phyloP scores from a whole-genome alignment of 805 yeast species.

The Kluyveromyces nonfermentans region DNA sequence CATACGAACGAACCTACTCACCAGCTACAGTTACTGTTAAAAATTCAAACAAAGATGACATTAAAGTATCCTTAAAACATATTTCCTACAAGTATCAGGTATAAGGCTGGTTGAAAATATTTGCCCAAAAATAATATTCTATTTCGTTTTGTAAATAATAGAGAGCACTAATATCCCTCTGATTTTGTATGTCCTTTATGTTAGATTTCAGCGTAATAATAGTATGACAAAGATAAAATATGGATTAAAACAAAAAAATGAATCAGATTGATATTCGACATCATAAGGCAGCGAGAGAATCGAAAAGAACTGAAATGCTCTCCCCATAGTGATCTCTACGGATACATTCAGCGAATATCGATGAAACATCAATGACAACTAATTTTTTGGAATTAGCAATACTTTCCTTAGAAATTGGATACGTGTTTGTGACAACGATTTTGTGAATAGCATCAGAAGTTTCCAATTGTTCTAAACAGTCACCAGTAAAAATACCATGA shows the following conservation, averaged over 20 bases:
- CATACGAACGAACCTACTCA: too few species aligned
- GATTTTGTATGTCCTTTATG: slow-evolving; percentile 1
- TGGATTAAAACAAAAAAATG: neutral
- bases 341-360: slow-evolving; percentile 95
- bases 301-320: slow-evolving; percentile 86
- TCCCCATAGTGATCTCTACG: slow-evolving; percentile 99
- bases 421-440: slow-evolving; percentile 92
- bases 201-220: neutral
- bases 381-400: slow-evolving; percentile 55
- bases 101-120: neutral
- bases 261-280: neutral
- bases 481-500: slow-evolving; percentile 88
- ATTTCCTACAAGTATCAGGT: too few species aligned
- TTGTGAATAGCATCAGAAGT: slow-evolving; percentile 78
- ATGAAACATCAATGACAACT: slow-evolving; percentile 83
- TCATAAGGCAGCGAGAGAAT: slow-evolving; percentile 56
- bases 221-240: neutral
- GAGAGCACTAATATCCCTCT: neutral
- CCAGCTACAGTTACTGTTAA: too few species aligned
- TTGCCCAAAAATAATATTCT: neutral
- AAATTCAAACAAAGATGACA: too few species aligned
- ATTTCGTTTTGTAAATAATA: neutral
- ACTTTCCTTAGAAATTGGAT: slow-evolving; percentile 68
- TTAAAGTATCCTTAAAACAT: too few species aligned
- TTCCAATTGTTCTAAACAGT: slow-evolving; percentile 71